These are phyloP conservation scores for Debaryomyces singareniensis DNA, from an alignment of 1,139 yeast species.

Conservation along the genomic window DNA sequence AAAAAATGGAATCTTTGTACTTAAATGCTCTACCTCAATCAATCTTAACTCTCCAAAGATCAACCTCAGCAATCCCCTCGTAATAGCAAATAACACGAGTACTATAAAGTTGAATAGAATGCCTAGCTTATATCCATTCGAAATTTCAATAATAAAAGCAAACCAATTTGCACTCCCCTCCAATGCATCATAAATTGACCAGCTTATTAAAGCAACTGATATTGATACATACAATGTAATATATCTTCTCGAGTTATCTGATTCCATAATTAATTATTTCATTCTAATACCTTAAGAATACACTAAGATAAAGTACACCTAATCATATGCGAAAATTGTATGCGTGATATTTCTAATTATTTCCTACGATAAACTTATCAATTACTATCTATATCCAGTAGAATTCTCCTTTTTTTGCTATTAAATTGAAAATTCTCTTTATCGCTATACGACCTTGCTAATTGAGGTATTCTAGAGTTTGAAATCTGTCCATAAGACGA, in stretches of 20 bases:
- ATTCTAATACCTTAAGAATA: no score
- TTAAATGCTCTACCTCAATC: slow-evolving; percentile 71
- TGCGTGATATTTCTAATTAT: no score
- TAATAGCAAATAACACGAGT: slow-evolving; percentile 32
- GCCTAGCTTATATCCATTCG: slow-evolving; percentile 30
- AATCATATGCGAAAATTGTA: no score
- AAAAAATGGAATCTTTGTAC: slow-evolving; percentile 59
- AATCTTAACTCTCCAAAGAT: slow-evolving; percentile 73
- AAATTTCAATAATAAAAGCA: slow-evolving; percentile 24
- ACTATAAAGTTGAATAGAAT: slow-evolving; percentile 27
- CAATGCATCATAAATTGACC: slow-evolving; percentile 23
- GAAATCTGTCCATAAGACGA: neutral
- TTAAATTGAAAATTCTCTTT: slow-evolving; percentile 5
- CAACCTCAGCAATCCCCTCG: slow-evolving; percentile 38
- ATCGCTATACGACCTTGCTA: slow-evolving; percentile 5
- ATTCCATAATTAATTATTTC: no score
- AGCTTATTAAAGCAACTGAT: slow-evolving; percentile 19
- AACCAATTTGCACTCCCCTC: slow-evolving; percentile 20
- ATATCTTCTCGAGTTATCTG: no score
- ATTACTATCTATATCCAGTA: slow-evolving; percentile 6
- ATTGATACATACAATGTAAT: slow-evolving; percentile 19
- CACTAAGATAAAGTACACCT: no score
- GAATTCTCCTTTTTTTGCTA: slow-evolving; percentile 11
- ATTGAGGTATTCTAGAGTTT: slow-evolving; percentile 8
- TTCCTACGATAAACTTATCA: no score